Base-by-base conservation (phyloP, 2,329 filamentous ascomycete species). In the Monosporascus sp. region DNA sequence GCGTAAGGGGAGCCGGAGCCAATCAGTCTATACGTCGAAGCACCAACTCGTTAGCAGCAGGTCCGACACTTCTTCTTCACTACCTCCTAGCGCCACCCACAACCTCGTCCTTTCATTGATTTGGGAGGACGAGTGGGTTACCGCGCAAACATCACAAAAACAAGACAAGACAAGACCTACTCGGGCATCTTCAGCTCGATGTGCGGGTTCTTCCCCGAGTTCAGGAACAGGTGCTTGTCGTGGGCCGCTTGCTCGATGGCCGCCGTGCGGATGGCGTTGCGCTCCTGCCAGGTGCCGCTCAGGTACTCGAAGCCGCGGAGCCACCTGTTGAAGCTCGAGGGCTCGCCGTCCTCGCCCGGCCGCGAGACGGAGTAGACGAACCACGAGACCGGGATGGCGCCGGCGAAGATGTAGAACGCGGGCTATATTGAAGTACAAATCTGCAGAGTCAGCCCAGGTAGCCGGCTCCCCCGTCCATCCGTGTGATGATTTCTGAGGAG, bases 161-260 rank as follows among this genome's bases (percentile, higher is more conserved):
- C 5, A 34, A 14, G 14, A 25, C 48, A 37, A 46, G 48, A 47
- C n/a, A 14, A 54, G 18, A 78, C 80, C 56, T 74, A 84, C 81
- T 84, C 81, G 45, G 81, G 81, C 58, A 70, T 81, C 59, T 75
- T 74, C 59, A 83, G 72, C 56, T 83, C 79, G 60, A 80, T 69
- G 59, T 73, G 73, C 57, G 63, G 65, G 65, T 73, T 74, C 65
- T 72, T 73, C 60, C 70, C 67, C 51, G 67, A 70, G 60, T 77
- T 71, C 60, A 74, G 66, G 60, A 83, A 76, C 49, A 84, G 71
- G 60, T 82, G 78, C 63, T 75, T 78, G 70, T 84, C 80, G 64
- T 73, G 77, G 44, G 77, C 78, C 45, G 81, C 81, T 71, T 83
- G 79, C 65, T 83, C 76, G 58, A 78, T 62, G 22, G 75, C 68